Evolutionary conservation across 1,284 basidiomycete genomes (phyloP).

Genomic region (Marasmius oreades): DNA sequence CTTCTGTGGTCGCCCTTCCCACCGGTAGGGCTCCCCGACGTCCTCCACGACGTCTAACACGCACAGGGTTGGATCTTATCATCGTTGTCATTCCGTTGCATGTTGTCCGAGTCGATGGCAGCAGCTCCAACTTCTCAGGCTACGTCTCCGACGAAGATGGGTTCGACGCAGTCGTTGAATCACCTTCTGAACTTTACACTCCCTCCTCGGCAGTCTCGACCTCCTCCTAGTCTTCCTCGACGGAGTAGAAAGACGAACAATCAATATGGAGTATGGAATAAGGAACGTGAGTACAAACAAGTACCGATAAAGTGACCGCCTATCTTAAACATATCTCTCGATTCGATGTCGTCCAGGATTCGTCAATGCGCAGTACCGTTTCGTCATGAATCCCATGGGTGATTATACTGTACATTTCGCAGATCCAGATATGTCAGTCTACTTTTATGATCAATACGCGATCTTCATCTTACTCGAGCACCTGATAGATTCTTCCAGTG

Average conservation of each 20-base stretch:
- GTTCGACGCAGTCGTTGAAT: slow-evolving; percentile 59
- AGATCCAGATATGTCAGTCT: slow-evolving; percentile 86
- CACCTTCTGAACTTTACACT: slow-evolving; percentile 84
- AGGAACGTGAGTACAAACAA: slow-evolving; percentile 68
- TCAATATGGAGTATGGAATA: slow-evolving; percentile 73
- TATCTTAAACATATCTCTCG: slow-evolving; percentile 2
- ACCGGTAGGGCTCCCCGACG: slow-evolving; percentile 24
- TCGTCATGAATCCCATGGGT: slow-evolving; percentile 88
- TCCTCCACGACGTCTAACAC: slow-evolving; percentile 3
- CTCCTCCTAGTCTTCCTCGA: slow-evolving; percentile 56
- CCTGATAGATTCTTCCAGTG: slow-evolving; percentile 81
- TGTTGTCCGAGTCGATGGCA: slow-evolving; percentile 21
- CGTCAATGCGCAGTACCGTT: slow-evolving; percentile 91
- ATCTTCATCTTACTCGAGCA: slow-evolving; percentile 18
- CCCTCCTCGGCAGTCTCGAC: slow-evolving; percentile 69
- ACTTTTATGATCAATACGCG: slow-evolving; percentile 8
- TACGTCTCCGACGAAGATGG: slow-evolving; percentile 55
- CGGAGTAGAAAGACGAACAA: slow-evolving; percentile 66
- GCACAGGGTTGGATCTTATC: background rate
- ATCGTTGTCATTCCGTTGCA: background rate
- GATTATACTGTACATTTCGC: slow-evolving; percentile 95
- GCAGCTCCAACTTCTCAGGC: slow-evolving; percentile 27
- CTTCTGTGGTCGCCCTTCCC: slow-evolving; percentile 20
- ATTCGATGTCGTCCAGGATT: slow-evolving; percentile 52
- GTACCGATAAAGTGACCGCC: slow-evolving; percentile 12